phyloP scores from a whole-genome alignment of 768 basidiomycete genomes.

The Tephrocybe sp. region DNA sequence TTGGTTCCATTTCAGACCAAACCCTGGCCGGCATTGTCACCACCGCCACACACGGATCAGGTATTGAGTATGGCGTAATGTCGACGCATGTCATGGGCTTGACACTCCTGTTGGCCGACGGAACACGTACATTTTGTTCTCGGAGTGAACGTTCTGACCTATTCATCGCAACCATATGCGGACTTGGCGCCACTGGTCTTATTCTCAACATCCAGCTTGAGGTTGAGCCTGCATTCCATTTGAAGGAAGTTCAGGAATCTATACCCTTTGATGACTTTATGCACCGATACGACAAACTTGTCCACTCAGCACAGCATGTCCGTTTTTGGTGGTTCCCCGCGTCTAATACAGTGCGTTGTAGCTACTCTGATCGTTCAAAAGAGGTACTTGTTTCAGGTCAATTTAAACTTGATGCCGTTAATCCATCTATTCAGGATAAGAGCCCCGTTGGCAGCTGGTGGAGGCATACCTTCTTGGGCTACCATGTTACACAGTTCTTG shows the following conservation, averaged over 20 bases:
- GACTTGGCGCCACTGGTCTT: slow-evolving; percentile 87
- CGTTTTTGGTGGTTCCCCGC: slow-evolving; percentile 95
- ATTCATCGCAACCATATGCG: slow-evolving; percentile 88
- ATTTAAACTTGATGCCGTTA: slow-evolving; percentile 3
- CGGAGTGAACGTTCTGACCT: slow-evolving; percentile 62
- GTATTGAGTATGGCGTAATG: slow-evolving; percentile 74
- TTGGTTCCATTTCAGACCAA: slow-evolving; percentile 97
- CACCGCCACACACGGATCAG: slow-evolving; percentile 95
- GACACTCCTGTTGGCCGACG: slow-evolving; percentile 74
- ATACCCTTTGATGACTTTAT: slow-evolving; percentile 63
- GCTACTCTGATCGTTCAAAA: slow-evolving; percentile 68
- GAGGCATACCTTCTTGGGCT: slow-evolving; percentile 69
- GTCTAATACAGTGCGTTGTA: slow-evolving; percentile 66
- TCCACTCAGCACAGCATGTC: slow-evolving; percentile 77
- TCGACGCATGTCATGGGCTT: slow-evolving; percentile 78
- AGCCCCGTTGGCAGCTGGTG: slow-evolving; percentile 57
- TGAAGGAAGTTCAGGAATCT: slow-evolving; percentile 69
- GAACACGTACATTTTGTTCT: slow-evolving; percentile 66
- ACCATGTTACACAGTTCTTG: slow-evolving; percentile 80
- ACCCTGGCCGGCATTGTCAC: slow-evolving; percentile 89
- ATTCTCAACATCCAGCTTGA: slow-evolving; percentile 75
- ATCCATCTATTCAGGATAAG: slow-evolving; percentile 40
- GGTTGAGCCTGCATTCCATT: slow-evolving; percentile 78
- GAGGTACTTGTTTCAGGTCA: slow-evolving; percentile 49
- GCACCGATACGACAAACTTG: slow-evolving; percentile 50